Evolutionary conservation across 495 filamentous ascomycete species (phyloP).

Genomic region (Lasiosphaeriaceae sp.): DNA sequence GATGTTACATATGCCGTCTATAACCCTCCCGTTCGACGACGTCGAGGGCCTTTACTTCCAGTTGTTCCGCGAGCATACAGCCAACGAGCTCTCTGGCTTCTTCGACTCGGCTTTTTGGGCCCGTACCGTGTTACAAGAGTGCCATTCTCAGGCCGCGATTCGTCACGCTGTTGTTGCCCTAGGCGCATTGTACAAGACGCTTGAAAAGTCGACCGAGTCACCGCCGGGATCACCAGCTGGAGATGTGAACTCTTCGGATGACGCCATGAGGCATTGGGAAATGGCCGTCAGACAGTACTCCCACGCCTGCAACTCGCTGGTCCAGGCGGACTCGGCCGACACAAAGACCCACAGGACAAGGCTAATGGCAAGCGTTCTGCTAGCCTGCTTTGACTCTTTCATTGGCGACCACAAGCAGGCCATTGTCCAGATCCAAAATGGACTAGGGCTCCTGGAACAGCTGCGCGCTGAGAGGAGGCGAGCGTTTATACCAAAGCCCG

Average conservation of each 20-base stretch:
- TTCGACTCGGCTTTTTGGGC: slow-evolving; percentile 63
- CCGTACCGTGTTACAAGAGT: slow-evolving; percentile 54
- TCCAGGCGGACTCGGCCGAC: slow-evolving; percentile 28
- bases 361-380: slow-evolving; percentile 46
- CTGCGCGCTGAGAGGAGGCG: slow-evolving; percentile 38
- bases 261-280: slow-evolving; percentile 38
- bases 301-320: slow-evolving; percentile 36
- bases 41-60: slow-evolving; percentile 56
- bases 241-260: slow-evolving; percentile 26
- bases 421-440: slow-evolving; percentile 42
- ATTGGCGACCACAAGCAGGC: slow-evolving; percentile 48
- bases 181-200: slow-evolving; percentile 58
- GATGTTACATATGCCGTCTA: slow-evolving; percentile 31
- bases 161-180: slow-evolving; percentile 63
- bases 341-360: slow-evolving; percentile 37
- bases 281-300: slow-evolving; percentile 44
- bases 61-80: slow-evolving; percentile 54
- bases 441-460: slow-evolving; percentile 42
- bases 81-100: slow-evolving; percentile 57
- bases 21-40: slow-evolving; percentile 32
- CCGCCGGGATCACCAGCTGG: slow-evolving; percentile 37
- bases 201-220: slow-evolving; percentile 51
- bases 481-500: slow-evolving; percentile 33
- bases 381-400: slow-evolving; percentile 50
- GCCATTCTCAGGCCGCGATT: slow-evolving; percentile 57